Percentiles rank a stretch among this genome's conserved stretches.
phyloP scores from a whole-genome alignment of 2,329 filamentous ascomycete genomes.

The Trichoderma gracile region DNA sequence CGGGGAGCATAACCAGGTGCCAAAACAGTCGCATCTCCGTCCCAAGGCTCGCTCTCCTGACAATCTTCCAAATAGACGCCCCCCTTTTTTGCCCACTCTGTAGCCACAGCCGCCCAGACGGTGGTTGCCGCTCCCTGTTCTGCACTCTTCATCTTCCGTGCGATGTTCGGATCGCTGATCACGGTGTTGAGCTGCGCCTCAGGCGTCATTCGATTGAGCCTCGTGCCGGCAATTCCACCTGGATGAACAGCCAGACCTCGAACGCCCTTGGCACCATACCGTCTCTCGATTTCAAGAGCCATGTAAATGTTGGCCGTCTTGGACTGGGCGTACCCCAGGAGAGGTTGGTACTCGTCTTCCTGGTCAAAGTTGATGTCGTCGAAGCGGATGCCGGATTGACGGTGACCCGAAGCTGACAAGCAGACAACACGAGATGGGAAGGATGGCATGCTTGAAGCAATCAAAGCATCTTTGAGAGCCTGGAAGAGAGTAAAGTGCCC shows the following conservation, averaged over 20 bases:
- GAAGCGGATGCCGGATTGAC: slow-evolving; percentile 28
- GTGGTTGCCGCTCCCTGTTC: slow-evolving; percentile 16
- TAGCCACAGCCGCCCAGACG: slow-evolving; percentile 4
- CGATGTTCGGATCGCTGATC: not conserved
- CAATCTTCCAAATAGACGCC: slow-evolving; percentile 10
- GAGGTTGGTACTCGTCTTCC: slow-evolving; percentile 31
- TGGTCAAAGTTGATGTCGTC: slow-evolving; percentile 30
- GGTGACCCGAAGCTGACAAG: slow-evolving; percentile 48
- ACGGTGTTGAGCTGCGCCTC: not conserved
- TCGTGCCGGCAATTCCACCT: slow-evolving; percentile 14
- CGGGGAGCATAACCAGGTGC: slow-evolving; percentile 11
- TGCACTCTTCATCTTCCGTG: slow-evolving; percentile 8
- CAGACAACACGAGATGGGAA: slow-evolving; percentile 48
- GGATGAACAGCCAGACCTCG: slow-evolving; percentile 32
- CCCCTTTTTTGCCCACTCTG: not conserved
- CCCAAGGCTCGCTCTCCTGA: slow-evolving; percentile 16
- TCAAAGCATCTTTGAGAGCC: slow-evolving; percentile 40
- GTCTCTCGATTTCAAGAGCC: slow-evolving; percentile 51
- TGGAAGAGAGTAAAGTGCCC: slow-evolving; percentile 48
- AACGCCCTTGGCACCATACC: slow-evolving; percentile 45
- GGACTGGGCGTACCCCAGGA: slow-evolving; percentile 47
- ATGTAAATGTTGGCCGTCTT: slow-evolving; percentile 56
- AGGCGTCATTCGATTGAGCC: slow-evolving; percentile 14
- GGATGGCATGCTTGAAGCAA: slow-evolving; percentile 33
- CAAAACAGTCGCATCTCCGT: not conserved